Percentiles rank a stretch among this genome's conserved stretches.
These are phyloP conservation scores for Omphalea diandra DNA, from an alignment of 441 rosid genomes.

Conservation along the genomic window DNA sequence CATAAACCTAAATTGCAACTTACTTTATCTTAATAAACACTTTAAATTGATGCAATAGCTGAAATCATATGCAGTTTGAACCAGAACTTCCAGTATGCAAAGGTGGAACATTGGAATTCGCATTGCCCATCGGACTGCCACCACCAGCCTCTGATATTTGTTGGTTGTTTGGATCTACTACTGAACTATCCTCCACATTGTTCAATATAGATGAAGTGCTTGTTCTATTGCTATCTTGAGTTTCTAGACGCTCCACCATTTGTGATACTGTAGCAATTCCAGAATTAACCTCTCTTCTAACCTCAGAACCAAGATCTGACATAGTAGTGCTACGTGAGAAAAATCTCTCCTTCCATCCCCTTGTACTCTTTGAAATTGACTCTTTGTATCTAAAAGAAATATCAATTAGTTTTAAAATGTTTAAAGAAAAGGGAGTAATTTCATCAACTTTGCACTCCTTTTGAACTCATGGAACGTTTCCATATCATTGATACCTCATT, in stretches of 20 bases:
- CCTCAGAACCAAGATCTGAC: slow-evolving; percentile 62
- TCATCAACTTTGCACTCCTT: neutral
- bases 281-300: slow-evolving; percentile 57
- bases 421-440: neutral
- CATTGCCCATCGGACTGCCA: slow-evolving; percentile 30
- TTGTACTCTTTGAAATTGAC: slow-evolving; percentile 63
- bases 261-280: slow-evolving; percentile 67
- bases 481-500: slow-evolving; percentile 43
- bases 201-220: slow-evolving; percentile 37
- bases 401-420: neutral
- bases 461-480: neutral
- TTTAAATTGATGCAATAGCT: slow-evolving; percentile 18
- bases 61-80: slow-evolving; percentile 37
- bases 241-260: slow-evolving; percentile 64
- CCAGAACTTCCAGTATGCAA: slow-evolving; percentile 53
- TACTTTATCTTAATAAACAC: slow-evolving; percentile 21
- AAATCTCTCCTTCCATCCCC: slow-evolving; percentile 72
- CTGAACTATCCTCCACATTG: slow-evolving; percentile 31
- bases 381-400: slow-evolving; percentile 53
- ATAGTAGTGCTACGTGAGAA: slow-evolving; percentile 54
- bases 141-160: slow-evolving; percentile 32
- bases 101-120: slow-evolving; percentile 28
- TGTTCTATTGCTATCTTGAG: slow-evolving; percentile 31
- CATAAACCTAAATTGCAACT: slow-evolving; percentile 6
- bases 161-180: slow-evolving; percentile 28